These are phyloP conservation scores for Alternaria solani DNA, from an alignment of 2,329 filamentous ascomycete species.

Conservation along the genomic window DNA sequence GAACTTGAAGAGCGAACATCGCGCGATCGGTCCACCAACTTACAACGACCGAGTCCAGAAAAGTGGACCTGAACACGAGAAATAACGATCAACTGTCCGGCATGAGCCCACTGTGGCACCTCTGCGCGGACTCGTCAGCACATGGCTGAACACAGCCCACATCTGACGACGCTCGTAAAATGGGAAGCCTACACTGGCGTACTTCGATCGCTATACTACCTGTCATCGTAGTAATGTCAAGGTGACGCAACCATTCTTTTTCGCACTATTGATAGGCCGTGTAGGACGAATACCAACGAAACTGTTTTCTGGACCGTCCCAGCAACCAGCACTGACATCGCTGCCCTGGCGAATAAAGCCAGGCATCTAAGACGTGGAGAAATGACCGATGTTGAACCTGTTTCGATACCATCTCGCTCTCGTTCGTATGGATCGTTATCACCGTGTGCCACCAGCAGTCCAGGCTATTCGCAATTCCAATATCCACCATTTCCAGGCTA, in stretches of 20 bases:
- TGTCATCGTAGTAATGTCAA: neutral
- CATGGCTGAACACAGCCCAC: neutral
- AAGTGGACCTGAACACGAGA: conserved; percentile 3
- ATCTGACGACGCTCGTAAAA: neutral
- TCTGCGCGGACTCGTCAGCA: conserved; percentile 1
- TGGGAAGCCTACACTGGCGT: neutral
- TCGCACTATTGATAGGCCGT: neutral
- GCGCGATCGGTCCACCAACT: conserved; percentile 2
- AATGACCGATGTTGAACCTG: neutral
- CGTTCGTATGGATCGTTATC: neutral
- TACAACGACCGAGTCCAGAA: neutral
- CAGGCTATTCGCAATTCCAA: neutral
- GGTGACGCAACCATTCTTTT: neutral
- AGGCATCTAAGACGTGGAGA: neutral
- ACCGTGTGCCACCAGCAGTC: too few relatives aligned
- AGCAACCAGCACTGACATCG: neutral
- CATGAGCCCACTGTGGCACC: neutral
- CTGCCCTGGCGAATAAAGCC: neutral
- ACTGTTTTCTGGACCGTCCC: neutral
- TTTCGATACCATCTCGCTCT: neutral
- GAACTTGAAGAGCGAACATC: neutral
- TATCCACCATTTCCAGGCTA: neutral
- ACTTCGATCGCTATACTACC: neutral
- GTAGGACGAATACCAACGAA: neutral
- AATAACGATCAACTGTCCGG: conserved; percentile 1